Base-by-base conservation (phyloP, 2,329 filamentous ascomycete genomes). In the Colletotrichum cuscutae region DNA sequence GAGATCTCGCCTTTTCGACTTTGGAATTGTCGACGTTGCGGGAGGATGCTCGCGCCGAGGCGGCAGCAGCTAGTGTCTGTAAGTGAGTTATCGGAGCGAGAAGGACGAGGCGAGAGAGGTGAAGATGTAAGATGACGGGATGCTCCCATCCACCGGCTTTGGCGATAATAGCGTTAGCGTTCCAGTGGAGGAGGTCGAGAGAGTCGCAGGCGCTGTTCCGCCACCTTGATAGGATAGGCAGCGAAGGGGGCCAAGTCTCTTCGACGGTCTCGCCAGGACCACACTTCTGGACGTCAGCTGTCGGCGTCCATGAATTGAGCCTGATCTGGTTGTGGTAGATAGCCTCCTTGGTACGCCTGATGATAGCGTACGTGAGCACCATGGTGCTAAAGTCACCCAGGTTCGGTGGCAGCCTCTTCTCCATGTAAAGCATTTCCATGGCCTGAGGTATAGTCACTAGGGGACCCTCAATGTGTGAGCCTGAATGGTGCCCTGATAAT, bases 171-270 rank as follows among this genome's bases (percentile, higher is more conserved):
- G 83, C 86, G 74, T 89, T 89, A 3, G 89, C 89, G 22, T 85
- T 83, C 89, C 89, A 90, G 75, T 91, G 88, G 2, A 91, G 81
- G 1, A 90, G 84, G 69, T 91, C 89, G 3, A 91, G 74, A 54
- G 82, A 85, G 65, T 87, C 86, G 54, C 84, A 84, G 19, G 82
- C 80, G 4, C 83, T 81, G 56, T 86, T 86, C 15, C 84, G 80
- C 85, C 86, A 87, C 8, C 56, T 65, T 11, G 67, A 70, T 24
- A 70, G 49, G 28, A 69, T 65, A 57, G 72, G 42, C 54, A 59
- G 26, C 24, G 65, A 42, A 5, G 75, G 75, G n/a, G 68, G 73
- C 73, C 73, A 76, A 1, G 67, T 68, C 22, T 76, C 73, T 11
- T 67, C 65, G 4, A 53, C 22, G 11, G 35, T 8, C 6, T 59